Conservation (phyloP, 805 yeast genomes). For the Naumovozyma castellii region DNA sequence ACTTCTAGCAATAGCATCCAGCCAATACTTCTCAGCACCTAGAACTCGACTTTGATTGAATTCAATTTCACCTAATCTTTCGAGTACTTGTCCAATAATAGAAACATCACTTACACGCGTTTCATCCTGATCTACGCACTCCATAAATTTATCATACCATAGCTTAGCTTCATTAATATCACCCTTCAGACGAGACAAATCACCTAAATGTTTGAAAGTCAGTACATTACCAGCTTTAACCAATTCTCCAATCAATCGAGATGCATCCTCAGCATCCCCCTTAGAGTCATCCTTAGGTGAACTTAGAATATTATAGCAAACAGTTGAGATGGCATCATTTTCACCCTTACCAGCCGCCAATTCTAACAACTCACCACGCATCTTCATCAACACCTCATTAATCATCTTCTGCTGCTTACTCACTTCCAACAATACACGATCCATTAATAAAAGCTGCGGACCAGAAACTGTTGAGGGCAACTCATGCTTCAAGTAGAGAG, state of each 20-base stretch:
- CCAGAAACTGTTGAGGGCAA: background rate
- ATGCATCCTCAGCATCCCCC: conserved; percentile 59
- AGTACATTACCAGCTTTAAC: conserved; percentile 58
- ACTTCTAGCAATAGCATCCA: conserved; percentile 50
- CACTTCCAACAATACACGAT: conserved; percentile 43
- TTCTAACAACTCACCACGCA: conserved; percentile 71
- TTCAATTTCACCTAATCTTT: conserved; percentile 50
- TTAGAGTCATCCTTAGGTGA: conserved; percentile 16
- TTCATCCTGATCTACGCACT: conserved; percentile 33
- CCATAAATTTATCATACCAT: conserved; percentile 50
- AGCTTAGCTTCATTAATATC: conserved; percentile 44
- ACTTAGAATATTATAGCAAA: conserved; percentile 57
- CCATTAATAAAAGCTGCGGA: conserved; percentile 41
- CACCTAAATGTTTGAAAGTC: conserved; percentile 71
- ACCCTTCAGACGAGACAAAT: conserved; percentile 45
- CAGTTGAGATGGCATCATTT: conserved; percentile 65
- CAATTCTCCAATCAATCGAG: conserved; percentile 46
- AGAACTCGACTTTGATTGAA: conserved; percentile 45
- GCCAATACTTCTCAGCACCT: conserved; percentile 49
- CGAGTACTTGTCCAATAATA: conserved; percentile 63
- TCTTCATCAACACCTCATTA: conserved; percentile 1
- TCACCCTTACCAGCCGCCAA: conserved; percentile 77
- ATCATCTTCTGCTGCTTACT: conserved; percentile 2
- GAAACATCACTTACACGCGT: conserved; percentile 31
- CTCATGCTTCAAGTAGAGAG: conserved; percentile 34